Conservation (phyloP, 1,284 basidiomycete species). For the Puccinia novopanici region DNA sequence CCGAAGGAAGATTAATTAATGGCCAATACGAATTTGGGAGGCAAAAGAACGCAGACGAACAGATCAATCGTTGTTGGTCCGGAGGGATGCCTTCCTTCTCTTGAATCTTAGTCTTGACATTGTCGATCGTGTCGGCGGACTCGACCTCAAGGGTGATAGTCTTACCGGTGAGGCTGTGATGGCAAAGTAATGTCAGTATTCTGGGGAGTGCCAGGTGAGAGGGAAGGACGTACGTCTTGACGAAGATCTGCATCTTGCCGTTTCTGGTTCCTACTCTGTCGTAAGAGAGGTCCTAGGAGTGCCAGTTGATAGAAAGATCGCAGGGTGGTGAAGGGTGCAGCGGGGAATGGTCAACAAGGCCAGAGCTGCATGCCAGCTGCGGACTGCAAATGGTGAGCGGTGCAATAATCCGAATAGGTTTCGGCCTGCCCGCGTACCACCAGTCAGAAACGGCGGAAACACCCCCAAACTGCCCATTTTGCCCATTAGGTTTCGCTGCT, state of each 20-base stretch:
- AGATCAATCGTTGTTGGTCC: constrained; percentile 83
- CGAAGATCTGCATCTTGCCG: constrained; percentile 64
- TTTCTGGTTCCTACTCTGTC: constrained; percentile 42
- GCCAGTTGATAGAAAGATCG: background rate
- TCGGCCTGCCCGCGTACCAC: background rate
- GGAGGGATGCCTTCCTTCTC: constrained; percentile 80
- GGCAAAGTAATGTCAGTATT: constrained; percentile 54
- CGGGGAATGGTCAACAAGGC: background rate
- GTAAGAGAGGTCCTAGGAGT: constrained; percentile 50
- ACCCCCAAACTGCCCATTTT: background rate
- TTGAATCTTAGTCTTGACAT: too few relatives aligned
- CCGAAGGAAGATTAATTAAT: background rate
- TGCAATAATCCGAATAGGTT: constrained; percentile 11
- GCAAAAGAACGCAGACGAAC: constrained; percentile 2
- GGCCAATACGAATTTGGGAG: background rate
- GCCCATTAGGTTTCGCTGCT: constrained; percentile 13
- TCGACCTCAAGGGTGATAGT: too few relatives aligned
- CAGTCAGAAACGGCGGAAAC: background rate
- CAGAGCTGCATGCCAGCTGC: background rate
- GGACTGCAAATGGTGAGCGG: background rate
- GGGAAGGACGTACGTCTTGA: constrained; percentile 61
- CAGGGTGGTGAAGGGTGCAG: background rate
- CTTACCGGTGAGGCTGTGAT: constrained; percentile 60
- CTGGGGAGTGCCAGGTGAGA: background rate
- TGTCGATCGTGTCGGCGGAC: too few relatives aligned